Evolutionary conservation across 2,329 filamentous ascomycete genomes (phyloP), one percentile per base, ranked within the genome.

Genomic region (Coniosporium uncinatum): DNA sequence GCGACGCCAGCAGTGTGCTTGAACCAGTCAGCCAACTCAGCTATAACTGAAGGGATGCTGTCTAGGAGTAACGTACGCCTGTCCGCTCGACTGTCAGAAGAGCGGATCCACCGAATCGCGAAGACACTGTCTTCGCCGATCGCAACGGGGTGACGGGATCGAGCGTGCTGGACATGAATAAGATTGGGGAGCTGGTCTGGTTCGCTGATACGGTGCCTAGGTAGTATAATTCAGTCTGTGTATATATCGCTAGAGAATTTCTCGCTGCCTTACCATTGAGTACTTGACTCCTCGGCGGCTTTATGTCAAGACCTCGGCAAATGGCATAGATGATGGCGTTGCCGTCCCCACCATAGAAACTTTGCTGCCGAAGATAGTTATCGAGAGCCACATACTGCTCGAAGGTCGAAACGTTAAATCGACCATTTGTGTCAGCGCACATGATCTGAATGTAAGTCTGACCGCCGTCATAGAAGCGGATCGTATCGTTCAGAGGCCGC

Each of bases 131-230:
- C n/a, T 41, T 14, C n/a, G 57, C 56, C 34, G 52, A 54, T 16
- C 42, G 43, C 13, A 56, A 42, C 0, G 60, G 58, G 5, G 60
- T 62, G 5, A 61, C 58, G 4, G 60, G 58, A 42, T 63, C 60
- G 3, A 48, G 45, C 3, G 52, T 58, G 38, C 58, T 61, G 14
- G 55, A 53, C 19, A 59, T 52, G 39, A 54, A 46, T 18, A 62
- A 40, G 2, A 60, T 42, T 4, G 57, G 56, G 33, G 54, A 14
- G n/a, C 16, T 22, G 5, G 44, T 46, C 13, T 41, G 19, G 14
- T 18, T 14, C 5, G 35, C 22, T 8, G 33, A 8, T 16, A 17
- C 33, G 16, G 16, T 8, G 19, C n/a, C 33, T 36, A 17, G n/a
- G n/a, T n/a, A n/a, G n/a, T n/a, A n/a, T n/a, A n/a, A n/a, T n/a